These are phyloP conservation scores for Penicillium rolfsii DNA, from an alignment of 2,329 filamentous ascomycete genomes.

Conservation along the genomic window DNA sequence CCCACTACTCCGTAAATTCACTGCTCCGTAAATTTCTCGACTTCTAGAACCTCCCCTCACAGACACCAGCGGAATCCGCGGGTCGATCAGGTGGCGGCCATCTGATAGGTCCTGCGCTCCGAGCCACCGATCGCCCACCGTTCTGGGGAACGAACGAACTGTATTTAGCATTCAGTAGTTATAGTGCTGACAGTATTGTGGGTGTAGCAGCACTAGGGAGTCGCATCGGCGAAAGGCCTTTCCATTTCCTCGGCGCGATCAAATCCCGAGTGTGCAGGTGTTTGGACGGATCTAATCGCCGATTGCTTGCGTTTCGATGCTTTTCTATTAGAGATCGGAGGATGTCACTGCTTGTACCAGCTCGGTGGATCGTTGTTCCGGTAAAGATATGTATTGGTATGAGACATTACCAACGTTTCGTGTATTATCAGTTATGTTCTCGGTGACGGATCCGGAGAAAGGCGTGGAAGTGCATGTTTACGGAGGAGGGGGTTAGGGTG, in stretches of 20 bases:
- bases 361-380: neutral
- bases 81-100: constrained; percentile 8
- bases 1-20: neutral
- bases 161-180: no score
- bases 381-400: neutral
- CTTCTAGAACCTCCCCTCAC: no score
- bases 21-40: neutral
- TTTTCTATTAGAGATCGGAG: neutral
- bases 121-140: constrained; percentile 16
- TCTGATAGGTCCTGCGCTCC: constrained; percentile 15
- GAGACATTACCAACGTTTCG: neutral
- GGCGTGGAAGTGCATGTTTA: neutral
- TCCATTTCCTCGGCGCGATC: neutral
- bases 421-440: neutral
- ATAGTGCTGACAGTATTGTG: no score
- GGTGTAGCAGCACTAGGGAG: no score
- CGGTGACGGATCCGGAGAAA: constrained; percentile 2
- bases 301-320: neutral
- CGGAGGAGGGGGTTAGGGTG: neutral
- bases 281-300: neutral
- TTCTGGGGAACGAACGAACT: constrained; percentile 1
- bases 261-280: neutral
- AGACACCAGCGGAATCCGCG: neutral
- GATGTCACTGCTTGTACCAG: constrained; percentile 7
- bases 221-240: neutral